These are phyloP conservation scores for Dendrobium catenatum DNA, from an alignment of 106 monocot species.

Conservation along the genomic window DNA sequence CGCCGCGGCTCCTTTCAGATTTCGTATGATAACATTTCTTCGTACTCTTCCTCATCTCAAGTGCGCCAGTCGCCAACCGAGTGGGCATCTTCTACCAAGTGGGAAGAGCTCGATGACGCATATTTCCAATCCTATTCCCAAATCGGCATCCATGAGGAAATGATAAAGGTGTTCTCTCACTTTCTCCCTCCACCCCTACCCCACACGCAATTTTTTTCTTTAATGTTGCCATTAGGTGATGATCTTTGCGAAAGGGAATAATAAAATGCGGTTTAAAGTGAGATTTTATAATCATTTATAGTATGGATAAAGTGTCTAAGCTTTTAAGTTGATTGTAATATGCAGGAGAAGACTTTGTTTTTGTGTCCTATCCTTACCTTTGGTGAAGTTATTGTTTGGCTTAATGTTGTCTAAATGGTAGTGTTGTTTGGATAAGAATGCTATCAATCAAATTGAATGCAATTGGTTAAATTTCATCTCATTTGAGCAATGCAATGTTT, in stretches of 20 bases:
- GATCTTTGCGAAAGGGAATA: neutral
- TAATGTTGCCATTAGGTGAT: neutral
- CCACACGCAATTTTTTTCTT: neutral
- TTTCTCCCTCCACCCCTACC: neutral
- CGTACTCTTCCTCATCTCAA: constrained; percentile 3
- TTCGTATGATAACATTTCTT: constrained; percentile 8
- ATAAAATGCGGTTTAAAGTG: no score
- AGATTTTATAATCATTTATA: no score
- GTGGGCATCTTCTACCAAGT: constrained; percentile 18
- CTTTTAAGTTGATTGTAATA: no score
- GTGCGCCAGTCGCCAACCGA: constrained; percentile 6
- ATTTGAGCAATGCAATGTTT: neutral
- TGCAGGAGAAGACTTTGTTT: neutral
- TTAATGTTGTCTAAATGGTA: no score
- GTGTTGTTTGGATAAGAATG: neutral
- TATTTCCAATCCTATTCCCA: constrained; percentile 91
- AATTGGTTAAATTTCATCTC: neutral
- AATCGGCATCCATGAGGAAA: constrained; percentile 86
- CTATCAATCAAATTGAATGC: neutral
- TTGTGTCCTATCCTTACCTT: no score
- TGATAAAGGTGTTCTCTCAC: constrained; percentile 70
- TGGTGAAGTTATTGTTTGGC: no score
- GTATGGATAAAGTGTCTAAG: no score
- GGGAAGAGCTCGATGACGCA: constrained; percentile 57
- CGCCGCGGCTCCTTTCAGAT: constrained; percentile 15